Evolutionary conservation across 495 filamentous ascomycete genomes (phyloP), one percentile per base, ranked within the genome.

Genomic region (Ramalina peruviana): DNA sequence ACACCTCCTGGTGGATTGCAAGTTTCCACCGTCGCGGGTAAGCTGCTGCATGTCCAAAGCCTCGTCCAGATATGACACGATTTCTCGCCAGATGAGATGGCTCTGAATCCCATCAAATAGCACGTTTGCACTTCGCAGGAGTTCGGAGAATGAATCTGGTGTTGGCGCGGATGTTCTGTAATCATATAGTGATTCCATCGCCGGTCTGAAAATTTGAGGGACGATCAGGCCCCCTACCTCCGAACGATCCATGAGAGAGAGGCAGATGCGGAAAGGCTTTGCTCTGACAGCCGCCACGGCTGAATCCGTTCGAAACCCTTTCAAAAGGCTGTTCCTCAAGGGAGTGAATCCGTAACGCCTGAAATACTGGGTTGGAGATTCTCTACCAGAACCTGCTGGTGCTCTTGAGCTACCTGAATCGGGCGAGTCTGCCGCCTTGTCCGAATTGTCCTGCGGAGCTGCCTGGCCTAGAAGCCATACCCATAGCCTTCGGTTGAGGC

Each of bases 61-160:
- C 42, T 72, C 67, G 3, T 70, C 63, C 50, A 83, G 63, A 43
- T 81, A 68, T 19, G 74, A 65, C 36, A 79, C 63, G 43, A 95
- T 74, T 60, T 94, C 83, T 21, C 82, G 80, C 73, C 94, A 99
- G 20, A 99, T 95, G 38, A 96, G 70, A 4, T 82, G 80, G 54
- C 88, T 88, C 64, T 99, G 93, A 27, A 99, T 87, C 5, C 88
- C 90, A 64, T 99, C 90, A 55, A 99, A 97, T 64, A 99, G 97
- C 37, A 87, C 81, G 57, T 82, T 94, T 7, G 90, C 93, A 57
- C 92, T 97, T 47, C 85, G 76, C 36, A 95, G 72, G 1, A 96
- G 86, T 64, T 99, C 92, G n/a, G 74, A 69, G 53, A 88, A 86
- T 33, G 87, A 74, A 12, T 76, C 66, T 57, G 82, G 82, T 15